phyloP scores from a whole-genome alignment of 2,329 filamentous ascomycete species.

The Microdochium nivale region DNA sequence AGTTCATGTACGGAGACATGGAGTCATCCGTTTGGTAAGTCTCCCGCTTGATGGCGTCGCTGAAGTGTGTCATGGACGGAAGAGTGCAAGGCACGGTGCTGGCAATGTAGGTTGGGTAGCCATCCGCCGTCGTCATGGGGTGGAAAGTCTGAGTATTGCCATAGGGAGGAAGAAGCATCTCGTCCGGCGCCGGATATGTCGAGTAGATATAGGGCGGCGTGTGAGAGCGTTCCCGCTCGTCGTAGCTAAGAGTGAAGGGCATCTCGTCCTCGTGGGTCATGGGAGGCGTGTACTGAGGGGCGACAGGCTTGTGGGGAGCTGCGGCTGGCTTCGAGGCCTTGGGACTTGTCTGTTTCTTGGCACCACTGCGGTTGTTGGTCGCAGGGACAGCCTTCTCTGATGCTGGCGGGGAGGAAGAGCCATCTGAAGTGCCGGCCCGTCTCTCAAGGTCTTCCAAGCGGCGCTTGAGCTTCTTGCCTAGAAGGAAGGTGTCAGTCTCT shows the following conservation, averaged over 20 bases:
- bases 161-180: constrained; percentile 52
- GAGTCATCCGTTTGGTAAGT: constrained; percentile 46
- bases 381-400: constrained; percentile 26
- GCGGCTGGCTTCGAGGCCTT: constrained; percentile 27
- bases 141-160: constrained; percentile 43
- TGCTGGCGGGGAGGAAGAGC: constrained; percentile 18
- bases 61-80: constrained; percentile 56
- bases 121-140: constrained; percentile 39
- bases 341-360: constrained; percentile 38
- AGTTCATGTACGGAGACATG: constrained; percentile 59
- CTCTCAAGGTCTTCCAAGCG: constrained; percentile 78
- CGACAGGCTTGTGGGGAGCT: constrained; percentile 25
- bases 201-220: constrained; percentile 66
- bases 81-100: constrained; percentile 49
- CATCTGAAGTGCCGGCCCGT: constrained; percentile 54
- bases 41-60: constrained; percentile 60
- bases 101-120: constrained; percentile 49
- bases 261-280: constrained; percentile 55
- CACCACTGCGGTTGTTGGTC: constrained; percentile 18
- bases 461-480: constrained; percentile 90
- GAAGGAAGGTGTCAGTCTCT: constrained; percentile 4
- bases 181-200: constrained; percentile 58
- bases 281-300: constrained; percentile 49
- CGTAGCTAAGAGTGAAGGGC: constrained; percentile 52
- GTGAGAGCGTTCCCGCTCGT: constrained; percentile 60